Percentiles rank a stretch among this genome's conserved stretches.
These are phyloP conservation scores for Paracoccidioides lutzii DNA, from an alignment of 2,329 filamentous ascomycete genomes.

Conservation along the genomic window DNA sequence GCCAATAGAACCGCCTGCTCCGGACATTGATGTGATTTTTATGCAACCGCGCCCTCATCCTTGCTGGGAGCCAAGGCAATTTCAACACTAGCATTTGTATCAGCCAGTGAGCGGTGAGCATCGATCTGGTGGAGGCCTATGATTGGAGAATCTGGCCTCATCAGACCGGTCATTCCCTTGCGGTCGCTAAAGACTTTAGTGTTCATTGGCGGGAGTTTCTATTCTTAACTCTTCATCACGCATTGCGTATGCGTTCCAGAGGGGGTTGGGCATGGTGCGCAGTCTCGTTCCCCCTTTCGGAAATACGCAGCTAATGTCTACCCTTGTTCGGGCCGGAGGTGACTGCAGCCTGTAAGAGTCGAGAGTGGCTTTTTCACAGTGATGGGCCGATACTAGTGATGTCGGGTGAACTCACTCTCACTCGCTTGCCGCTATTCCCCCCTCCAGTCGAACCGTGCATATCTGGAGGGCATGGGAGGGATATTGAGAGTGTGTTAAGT, in stretches of 20 bases:
- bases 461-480: background rate
- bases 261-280: background rate
- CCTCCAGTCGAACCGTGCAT: background rate
- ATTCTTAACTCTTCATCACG: background rate
- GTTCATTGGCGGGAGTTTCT: background rate
- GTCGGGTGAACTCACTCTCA: slow-evolving; percentile 1
- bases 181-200: background rate
- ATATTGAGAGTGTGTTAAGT: background rate
- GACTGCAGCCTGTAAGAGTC: background rate
- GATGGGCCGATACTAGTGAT: background rate
- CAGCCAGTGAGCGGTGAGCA: background rate
- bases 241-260: background rate
- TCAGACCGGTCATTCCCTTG: background rate
- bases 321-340: background rate
- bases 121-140: background rate
- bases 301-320: background rate
- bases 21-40: background rate
- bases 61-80: background rate
- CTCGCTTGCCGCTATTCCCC: background rate
- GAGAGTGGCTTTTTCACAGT: slow-evolving; percentile 1
- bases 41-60: background rate
- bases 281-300: background rate
- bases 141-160: background rate
- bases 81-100: background rate
- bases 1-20: background rate